These are phyloP conservation scores for Fonsecaea pedrosoi DNA, from an alignment of 2,329 filamentous ascomycete species.

Conservation along the genomic window DNA sequence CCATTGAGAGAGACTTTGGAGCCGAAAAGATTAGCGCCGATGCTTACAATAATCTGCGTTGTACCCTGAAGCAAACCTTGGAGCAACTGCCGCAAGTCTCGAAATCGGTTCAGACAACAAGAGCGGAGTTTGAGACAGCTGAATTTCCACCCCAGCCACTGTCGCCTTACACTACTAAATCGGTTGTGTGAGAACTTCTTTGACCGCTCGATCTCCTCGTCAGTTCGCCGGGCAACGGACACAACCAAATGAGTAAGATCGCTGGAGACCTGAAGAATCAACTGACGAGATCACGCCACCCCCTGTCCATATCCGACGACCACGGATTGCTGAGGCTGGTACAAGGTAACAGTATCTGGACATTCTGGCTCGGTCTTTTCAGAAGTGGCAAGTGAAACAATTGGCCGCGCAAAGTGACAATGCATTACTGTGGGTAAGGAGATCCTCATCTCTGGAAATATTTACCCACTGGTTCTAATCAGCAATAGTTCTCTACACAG, in stretches of 20 bases:
- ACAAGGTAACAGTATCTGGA: not conserved
- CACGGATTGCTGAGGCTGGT: not conserved
- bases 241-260: not conserved
- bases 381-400: not conserved
- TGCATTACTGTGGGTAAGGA: not conserved
- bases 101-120: constrained; percentile 41
- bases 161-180: constrained; percentile 7
- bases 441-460: not conserved
- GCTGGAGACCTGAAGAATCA: not conserved
- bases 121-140: constrained; percentile 30
- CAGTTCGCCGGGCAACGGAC: not conserved
- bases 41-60: constrained; percentile 40
- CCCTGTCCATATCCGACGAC: not conserved
- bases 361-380: not conserved
- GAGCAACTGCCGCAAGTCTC: constrained; percentile 43
- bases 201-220: not conserved
- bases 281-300: not conserved
- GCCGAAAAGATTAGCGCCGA: constrained; percentile 39
- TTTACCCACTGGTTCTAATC: not conserved
- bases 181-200: not conserved
- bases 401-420: not conserved
- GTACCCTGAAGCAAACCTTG: constrained; percentile 40
- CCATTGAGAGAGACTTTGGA: constrained; percentile 41
- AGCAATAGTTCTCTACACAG: not conserved
- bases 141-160: constrained; percentile 17